Evolutionary conservation across 345 rosid genomes (phyloP).

Genomic region (Brassica nigra): DNA sequence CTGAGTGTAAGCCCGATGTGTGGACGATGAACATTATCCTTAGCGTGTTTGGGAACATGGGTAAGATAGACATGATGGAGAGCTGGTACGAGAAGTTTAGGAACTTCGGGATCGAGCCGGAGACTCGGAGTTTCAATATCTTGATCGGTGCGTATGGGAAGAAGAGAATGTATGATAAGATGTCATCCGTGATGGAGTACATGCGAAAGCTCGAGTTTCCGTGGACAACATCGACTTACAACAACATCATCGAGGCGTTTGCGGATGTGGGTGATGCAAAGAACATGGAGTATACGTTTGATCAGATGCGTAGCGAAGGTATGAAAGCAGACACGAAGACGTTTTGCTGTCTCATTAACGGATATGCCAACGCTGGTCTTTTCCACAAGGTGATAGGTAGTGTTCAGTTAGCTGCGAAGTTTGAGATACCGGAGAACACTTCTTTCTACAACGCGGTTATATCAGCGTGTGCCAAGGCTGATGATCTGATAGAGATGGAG

Average conservation of each 20-base stretch:
- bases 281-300: constrained; percentile 79
- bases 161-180: constrained; percentile 84
- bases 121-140: constrained; percentile 81
- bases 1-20: constrained; percentile 73
- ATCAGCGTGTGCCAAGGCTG: constrained; percentile 73
- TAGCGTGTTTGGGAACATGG: constrained; percentile 81
- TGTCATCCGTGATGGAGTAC: constrained; percentile 94
- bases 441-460: constrained; percentile 70
- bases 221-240: constrained; percentile 89
- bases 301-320: constrained; percentile 83
- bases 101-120: constrained; percentile 78
- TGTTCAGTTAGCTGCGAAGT: constrained; percentile 72
- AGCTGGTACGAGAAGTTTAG: constrained; percentile 91
- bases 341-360: constrained; percentile 75
- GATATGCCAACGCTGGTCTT: constrained; percentile 80
- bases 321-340: constrained; percentile 91
- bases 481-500: constrained; percentile 93
- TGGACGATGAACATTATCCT: constrained; percentile 93
- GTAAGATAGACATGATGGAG: constrained; percentile 83
- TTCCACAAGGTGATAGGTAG: constrained; percentile 76
- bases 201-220: constrained; percentile 88
- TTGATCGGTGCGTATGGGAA: constrained; percentile 89
- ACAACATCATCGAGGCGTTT: constrained; percentile 89
- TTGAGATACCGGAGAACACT: constrained; percentile 73
- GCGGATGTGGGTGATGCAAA: constrained; percentile 87